Base-by-base conservation (phyloP, 495 filamentous ascomycete species). In the Aspergillus bertholletiae region DNA sequence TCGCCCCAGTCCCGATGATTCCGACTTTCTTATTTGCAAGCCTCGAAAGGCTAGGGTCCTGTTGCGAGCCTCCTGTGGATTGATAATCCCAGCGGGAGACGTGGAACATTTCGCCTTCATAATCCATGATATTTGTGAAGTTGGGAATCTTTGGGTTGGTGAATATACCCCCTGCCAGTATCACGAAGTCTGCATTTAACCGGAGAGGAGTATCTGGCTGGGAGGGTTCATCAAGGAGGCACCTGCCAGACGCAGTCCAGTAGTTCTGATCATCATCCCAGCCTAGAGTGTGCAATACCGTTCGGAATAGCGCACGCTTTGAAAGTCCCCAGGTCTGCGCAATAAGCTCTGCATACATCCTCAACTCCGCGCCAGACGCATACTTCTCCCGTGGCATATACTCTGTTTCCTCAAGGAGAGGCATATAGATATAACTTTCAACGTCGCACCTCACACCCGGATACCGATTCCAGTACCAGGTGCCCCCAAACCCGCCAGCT, bases 391-490 rank as follows among this genome's bases (percentile, higher is more conserved):
- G 71, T 0, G 83, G 84, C 49, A 83, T 67, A 54, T 80, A 84
- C 0, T 75, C 80, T 3, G 74, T 85, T 60, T 85, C 83, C 37
- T 86, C 83, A 13, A 87, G 65, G 12, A 82, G 59, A 0, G 84
- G 82, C 65, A 87, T 59, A 35, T 73, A 73, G 8, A 54, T 56
- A 32, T 65, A 68, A 30, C 63, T 66, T n/a, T n/a, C n/a, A n/a
- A n/a, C n/a, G n/a, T n/a, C n/a, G 24, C 68, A 70, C 41, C 53
- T 60, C 12, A 70, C n/a, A 0, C 72, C 72, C 0, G 72, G 72
- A 27, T 73, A 75, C 18, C 58, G 61, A 45, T 75, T 72, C 71
- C 66, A 75, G 59, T 74, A 75, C 80, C 76, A 82, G 11, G 77
- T n/a, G n/a, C n/a, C n/a, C n/a, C n/a, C n/a, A n/a, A n/a, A n/a